Evolutionary conservation across 2,329 filamentous ascomycete species (phyloP), one percentile per base, ranked within the genome.

Genomic region (Tolypocladium tundrense): DNA sequence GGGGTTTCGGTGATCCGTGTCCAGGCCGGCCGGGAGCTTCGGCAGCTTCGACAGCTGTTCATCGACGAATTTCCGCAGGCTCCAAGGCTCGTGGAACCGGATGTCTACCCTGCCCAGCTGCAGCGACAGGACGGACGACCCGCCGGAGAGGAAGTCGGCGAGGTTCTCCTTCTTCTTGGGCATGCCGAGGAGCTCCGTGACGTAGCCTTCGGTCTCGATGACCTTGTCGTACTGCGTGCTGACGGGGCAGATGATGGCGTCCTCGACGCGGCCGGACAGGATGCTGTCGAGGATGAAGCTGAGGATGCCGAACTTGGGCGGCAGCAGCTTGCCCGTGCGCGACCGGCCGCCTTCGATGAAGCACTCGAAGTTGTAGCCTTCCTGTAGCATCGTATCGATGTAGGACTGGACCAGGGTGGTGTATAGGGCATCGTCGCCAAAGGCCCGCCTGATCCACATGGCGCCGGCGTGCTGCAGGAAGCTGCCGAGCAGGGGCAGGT

Each of bases 151-250:
- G 65, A 99, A 96, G 66, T 95, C 90, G 40, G 86, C 83, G 42
- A 99, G 76, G 61, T 96, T 97, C 69, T 99, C 94, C 69, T 96
- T 96, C 67, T 90, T 90, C 73, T 99, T 99, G 0, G 94, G 94
- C 61, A 95, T 87, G 3, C 94, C 94, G 0, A 99, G 81, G 2
- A 99, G 82, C 71, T 99, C 94, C 40, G 87, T 94, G 51, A 97
- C 93, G 68, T 99, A 99, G 6, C 91, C 94, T 72, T 96, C 91
- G 1, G 95, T 96, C 72, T 99, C 94, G 60, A 99, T 95, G 58
- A 99, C 94, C 69, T 97, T 99, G 78, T 99, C 94, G 69, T 99
- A 99, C 70, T 99, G 94, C 0, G 92, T 97, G 71, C 90, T 95
- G 52, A 99, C 94, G 0, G 94, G 94, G 65, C 93, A 96, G 56